These are phyloP conservation scores for Cadophora sp. DNA, from an alignment of 2,329 filamentous ascomycete genomes.

Conservation along the genomic window DNA sequence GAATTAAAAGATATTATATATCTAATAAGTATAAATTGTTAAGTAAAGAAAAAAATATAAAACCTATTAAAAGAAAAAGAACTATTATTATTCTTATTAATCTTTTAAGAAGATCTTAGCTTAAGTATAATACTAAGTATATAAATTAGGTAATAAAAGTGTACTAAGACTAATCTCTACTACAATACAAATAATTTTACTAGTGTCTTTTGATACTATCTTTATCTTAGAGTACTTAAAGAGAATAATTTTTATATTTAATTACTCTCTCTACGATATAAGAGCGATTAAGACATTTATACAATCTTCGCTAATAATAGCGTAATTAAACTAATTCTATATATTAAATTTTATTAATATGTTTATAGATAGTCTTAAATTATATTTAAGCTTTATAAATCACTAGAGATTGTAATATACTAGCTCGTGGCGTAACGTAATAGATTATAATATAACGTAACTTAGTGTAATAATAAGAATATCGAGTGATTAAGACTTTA, in stretches of 20 bases:
- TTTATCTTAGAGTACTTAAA: background rate
- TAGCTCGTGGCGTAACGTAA: background rate
- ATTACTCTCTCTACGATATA: background rate
- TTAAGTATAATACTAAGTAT: too few species aligned
- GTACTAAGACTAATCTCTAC: too few species aligned
- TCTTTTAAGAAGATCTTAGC: too few species aligned
- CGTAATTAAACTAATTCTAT: background rate
- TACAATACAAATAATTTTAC: slow-evolving; percentile 2
- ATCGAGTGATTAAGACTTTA: background rate
- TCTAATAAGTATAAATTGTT: too few species aligned
- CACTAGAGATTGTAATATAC: background rate
- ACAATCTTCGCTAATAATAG: background rate
- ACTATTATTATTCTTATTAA: too few species aligned
- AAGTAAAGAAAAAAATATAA: too few species aligned
- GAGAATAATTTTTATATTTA: background rate
- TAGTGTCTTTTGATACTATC: background rate
- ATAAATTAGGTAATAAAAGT: too few species aligned
- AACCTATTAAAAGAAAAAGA: too few species aligned
- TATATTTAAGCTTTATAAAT: background rate
- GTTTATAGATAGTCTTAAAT: background rate
- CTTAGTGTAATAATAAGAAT: background rate
- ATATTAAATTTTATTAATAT: background rate
- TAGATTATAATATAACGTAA: background rate
- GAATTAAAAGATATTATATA: too few species aligned
- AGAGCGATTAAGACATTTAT: background rate